phyloP scores from a whole-genome alignment of 2,329 filamentous ascomycete genomes.

The Aspergillus fijiensis region DNA sequence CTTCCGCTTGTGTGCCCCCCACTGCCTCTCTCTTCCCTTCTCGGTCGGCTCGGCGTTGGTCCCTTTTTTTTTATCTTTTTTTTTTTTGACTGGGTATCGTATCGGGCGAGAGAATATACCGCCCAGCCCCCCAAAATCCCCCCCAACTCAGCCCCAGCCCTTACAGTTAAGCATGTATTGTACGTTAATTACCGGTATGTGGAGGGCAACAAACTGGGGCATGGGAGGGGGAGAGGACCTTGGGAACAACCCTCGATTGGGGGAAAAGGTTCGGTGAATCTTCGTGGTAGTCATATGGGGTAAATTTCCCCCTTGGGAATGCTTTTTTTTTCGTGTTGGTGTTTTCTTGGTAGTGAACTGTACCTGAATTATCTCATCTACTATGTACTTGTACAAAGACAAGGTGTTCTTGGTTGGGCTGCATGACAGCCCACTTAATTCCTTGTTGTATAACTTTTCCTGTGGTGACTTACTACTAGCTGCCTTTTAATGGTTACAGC shows the following conservation, averaged over 20 bases:
- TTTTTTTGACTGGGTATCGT: background rate
- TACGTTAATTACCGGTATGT: too few species aligned
- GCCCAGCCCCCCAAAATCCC: background rate
- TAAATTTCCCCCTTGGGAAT: background rate
- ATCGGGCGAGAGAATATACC: background rate
- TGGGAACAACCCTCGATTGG: background rate
- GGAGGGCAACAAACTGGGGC: background rate
- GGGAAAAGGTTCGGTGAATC: background rate
- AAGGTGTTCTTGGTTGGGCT: too few species aligned
- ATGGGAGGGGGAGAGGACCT: background rate
- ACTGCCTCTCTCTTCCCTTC: slow-evolving; percentile 3
- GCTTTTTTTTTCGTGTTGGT: too few species aligned
- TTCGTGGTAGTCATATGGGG: background rate
- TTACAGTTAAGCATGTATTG: background rate
- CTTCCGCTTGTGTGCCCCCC: slow-evolving; percentile 8
- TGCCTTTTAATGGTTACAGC: too few species aligned
- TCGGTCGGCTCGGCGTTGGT: slow-evolving; percentile 2
- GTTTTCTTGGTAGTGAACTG: too few species aligned
- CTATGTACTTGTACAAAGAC: too few species aligned
- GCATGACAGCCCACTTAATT: too few species aligned
- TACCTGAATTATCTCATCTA: too few species aligned
- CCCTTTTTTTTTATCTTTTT: background rate
- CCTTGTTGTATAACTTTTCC: too few species aligned
- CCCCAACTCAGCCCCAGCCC: background rate
- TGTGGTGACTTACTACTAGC: too few species aligned